These are phyloP conservation scores for Mycena floridula DNA, from an alignment of 768 basidiomycete genomes.

Conservation along the genomic window DNA sequence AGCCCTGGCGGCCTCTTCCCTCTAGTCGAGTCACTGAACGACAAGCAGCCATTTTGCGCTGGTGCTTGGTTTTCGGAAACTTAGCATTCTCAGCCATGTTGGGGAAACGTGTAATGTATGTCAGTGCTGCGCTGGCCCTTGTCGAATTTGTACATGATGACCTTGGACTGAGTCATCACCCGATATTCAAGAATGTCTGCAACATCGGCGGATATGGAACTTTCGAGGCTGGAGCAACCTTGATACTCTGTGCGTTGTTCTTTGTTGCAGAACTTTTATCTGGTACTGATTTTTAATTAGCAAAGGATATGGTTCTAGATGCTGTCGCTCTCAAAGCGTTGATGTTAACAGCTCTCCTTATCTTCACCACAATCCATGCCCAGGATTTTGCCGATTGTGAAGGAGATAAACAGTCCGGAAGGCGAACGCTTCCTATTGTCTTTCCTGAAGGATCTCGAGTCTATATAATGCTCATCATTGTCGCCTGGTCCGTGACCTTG, in stretches of 20 bases:
- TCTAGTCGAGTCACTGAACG: conserved; percentile 21
- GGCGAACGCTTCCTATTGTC: conserved; percentile 31
- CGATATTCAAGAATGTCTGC: conserved; percentile 22
- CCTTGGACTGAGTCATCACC: conserved; percentile 15
- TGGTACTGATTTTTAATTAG: neutral
- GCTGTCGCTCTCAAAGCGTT: neutral
- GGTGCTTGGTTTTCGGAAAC: conserved; percentile 23
- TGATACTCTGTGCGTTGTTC: conserved; percentile 15
- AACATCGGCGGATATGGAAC: conserved; percentile 25
- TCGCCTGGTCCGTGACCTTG: neutral
- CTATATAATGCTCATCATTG: conserved; percentile 1
- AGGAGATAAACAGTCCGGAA: conserved; percentile 29
- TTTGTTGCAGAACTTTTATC: neutral
- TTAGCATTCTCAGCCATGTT: conserved; percentile 15
- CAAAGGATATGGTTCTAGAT: neutral
- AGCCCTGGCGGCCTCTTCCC: conserved; percentile 31
- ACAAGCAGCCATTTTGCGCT: conserved; percentile 21
- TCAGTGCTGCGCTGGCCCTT: conserved; percentile 17
- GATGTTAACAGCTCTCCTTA: conserved; percentile 12
- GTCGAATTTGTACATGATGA: conserved; percentile 24
- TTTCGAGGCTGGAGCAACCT: conserved; percentile 27
- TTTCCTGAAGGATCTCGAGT: conserved; percentile 23
- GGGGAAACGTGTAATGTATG: conserved; percentile 7
- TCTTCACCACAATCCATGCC: conserved; percentile 33
- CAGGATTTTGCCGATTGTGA: conserved; percentile 31